Evolutionary conservation across 106 monocot species (phyloP).

Genomic region (Gastrodia elata): DNA sequence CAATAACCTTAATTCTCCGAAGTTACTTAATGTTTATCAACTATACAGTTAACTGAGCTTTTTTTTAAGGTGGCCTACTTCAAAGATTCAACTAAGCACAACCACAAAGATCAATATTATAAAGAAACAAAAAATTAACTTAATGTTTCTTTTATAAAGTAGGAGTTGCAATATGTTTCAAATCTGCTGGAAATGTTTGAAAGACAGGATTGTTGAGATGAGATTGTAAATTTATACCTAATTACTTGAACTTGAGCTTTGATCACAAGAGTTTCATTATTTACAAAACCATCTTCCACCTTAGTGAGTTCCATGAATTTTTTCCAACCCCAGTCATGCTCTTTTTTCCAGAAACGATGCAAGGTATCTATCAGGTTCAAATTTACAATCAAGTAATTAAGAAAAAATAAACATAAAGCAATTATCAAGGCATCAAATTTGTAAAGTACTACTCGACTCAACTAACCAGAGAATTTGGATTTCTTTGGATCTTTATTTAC

Average conservation of each 20-base stretch:
- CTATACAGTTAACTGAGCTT: neutral
- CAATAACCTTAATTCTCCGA: too few species aligned
- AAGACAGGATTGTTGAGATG: neutral
- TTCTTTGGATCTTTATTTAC: slow-evolving; percentile 95
- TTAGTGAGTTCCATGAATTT: slow-evolving; percentile 89
- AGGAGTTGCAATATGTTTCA: neutral
- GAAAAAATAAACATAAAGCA: neutral
- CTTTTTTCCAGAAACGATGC: slow-evolving; percentile 95
- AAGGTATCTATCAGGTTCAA: slow-evolving; percentile 64
- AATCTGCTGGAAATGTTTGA: neutral
- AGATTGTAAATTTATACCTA: slow-evolving; percentile 37
- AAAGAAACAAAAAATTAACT: neutral
- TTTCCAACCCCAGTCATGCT: slow-evolving; percentile 99
- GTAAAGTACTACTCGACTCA: neutral
- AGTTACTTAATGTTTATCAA: neutral
- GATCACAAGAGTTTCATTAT: slow-evolving; percentile 65
- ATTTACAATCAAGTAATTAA: slow-evolving; percentile 6
- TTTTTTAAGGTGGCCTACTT: neutral
- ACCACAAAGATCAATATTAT: neutral
- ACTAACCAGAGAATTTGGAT: slow-evolving; percentile 89
- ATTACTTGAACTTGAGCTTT: slow-evolving; percentile 99
- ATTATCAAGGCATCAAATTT: neutral
- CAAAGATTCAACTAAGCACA: neutral
- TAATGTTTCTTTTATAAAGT: neutral
- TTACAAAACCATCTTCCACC: slow-evolving; percentile 80